A percentile compares a stretch with the other conserved stretches of the same genome.
Conservation (phyloP, 169 alveolate species). For the Amoebophrya sp. region DNA sequence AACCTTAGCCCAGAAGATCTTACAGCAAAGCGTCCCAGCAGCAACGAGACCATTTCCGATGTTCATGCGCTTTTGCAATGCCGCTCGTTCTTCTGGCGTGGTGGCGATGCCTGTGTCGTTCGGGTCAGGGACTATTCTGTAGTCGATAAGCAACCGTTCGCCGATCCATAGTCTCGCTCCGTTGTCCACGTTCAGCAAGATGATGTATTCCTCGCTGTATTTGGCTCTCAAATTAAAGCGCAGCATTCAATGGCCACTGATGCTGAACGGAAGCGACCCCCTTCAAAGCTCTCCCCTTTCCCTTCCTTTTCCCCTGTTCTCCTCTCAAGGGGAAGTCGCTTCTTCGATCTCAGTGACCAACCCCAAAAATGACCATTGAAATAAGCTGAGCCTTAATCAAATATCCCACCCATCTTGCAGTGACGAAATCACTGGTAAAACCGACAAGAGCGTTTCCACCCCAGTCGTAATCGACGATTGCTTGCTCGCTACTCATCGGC, state of each 20-base stretch:
- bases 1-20: slow-evolving; percentile 16
- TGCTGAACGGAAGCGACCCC: too few species aligned
- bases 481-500: neutral
- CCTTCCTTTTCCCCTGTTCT: too few species aligned
- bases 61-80: neutral
- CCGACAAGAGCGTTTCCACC: neutral
- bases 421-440: neutral
- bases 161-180: slow-evolving; percentile 15
- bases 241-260: too few species aligned
- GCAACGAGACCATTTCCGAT: neutral
- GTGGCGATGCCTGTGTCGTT: neutral
- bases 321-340: too few species aligned
- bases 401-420: neutral
- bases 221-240: neutral
- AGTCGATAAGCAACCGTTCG: neutral
- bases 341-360: too few species aligned
- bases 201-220: neutral
- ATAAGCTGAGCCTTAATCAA: too few species aligned
- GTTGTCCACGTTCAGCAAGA: neutral
- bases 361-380: too few species aligned
- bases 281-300: too few species aligned
- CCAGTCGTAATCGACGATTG: neutral
- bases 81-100: slow-evolving; percentile 11
- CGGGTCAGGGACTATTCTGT: neutral
- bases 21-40: neutral